These are phyloP conservation scores for Stropharia rugosoannulata DNA, from an alignment of 768 basidiomycete species.

Conservation along the genomic window DNA sequence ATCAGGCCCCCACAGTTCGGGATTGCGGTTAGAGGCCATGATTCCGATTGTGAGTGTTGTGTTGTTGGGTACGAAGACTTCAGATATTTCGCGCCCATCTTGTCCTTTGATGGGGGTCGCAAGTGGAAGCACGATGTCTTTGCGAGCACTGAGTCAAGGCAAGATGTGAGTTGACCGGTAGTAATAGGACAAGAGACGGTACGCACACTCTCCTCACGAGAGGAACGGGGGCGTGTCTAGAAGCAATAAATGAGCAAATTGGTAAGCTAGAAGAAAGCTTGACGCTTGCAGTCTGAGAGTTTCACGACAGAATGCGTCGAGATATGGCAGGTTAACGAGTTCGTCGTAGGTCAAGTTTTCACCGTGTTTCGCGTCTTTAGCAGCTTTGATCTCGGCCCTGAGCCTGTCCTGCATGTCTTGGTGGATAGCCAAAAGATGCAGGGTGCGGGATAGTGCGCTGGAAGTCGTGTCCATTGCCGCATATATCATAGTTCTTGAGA, in stretches of 20 bases:
- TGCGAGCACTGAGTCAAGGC: conserved; percentile 14
- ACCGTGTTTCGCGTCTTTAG: conserved; percentile 17
- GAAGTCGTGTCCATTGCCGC: conserved; percentile 45
- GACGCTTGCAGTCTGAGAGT: conserved; percentile 34
- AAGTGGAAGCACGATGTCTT: conserved; percentile 43
- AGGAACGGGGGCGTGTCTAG: conserved; percentile 27
- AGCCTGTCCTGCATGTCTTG: conserved; percentile 37
- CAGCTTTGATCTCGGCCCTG: conserved; percentile 31
- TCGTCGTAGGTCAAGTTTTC: conserved; percentile 31
- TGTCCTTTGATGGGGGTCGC: conserved; percentile 33
- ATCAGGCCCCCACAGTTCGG: conserved; percentile 40
- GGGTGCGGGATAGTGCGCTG: conserved; percentile 29
- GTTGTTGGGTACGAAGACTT: conserved; percentile 38
- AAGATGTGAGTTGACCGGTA: not conserved
- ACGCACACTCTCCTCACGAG: conserved; percentile 16
- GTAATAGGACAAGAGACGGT: not conserved
- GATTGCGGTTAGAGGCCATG: conserved; percentile 30
- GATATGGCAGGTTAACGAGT: conserved; percentile 33
- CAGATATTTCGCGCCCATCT: conserved; percentile 36
- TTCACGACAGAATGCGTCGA: conserved; percentile 41
- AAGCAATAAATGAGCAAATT: conserved; percentile 10
- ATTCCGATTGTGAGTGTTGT: conserved; percentile 40
- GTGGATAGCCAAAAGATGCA: conserved; percentile 32
- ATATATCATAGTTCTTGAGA: conserved; percentile 32
- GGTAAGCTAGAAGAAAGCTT: not conserved